A percentile compares a stretch with the other conserved stretches of the same genome.
Evolutionary conservation across 805 yeast genomes (phyloP).

Genomic region (Yamadazyma akitaensis): DNA sequence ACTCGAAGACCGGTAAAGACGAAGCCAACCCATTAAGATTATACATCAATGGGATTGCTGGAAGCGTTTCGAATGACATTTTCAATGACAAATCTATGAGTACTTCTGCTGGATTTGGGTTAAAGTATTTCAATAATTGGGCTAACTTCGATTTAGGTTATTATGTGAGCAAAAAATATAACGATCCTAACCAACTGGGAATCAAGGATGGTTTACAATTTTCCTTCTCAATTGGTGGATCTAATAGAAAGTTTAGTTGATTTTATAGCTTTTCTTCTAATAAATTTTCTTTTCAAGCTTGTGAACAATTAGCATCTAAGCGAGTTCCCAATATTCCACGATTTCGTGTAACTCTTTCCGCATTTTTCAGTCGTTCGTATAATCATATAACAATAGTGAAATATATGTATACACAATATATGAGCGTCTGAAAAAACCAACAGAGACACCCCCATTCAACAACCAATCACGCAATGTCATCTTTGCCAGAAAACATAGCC

Average conservation of each 20-base stretch:
- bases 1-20: constrained; percentile 13
- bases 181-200: constrained; percentile 18
- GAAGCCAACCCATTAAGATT: constrained; percentile 41
- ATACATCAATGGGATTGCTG: constrained; percentile 65
- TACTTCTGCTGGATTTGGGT: constrained; percentile 33
- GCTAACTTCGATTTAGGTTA: constrained; percentile 43
- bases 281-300: no score
- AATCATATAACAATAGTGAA: background rate
- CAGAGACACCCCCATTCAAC: background rate
- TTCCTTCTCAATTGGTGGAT: constrained; percentile 38
- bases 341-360: background rate
- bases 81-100: constrained; percentile 21
- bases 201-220: constrained; percentile 39
- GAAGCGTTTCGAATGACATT: constrained; percentile 44
- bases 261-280: no score
- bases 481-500: constrained; percentile 30
- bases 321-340: no score
- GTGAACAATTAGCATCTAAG: no score
- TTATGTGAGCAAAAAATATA: constrained; percentile 25
- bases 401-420: background rate
- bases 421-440: background rate
- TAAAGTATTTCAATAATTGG: constrained; percentile 37
- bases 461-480: constrained; percentile 6
- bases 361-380: background rate
- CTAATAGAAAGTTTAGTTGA: constrained; percentile 11